Evolutionary conservation across 345 rosid genomes (phyloP), one percentile per base, ranked within the genome.

Genomic region (Eucalyptus polybractea): DNA sequence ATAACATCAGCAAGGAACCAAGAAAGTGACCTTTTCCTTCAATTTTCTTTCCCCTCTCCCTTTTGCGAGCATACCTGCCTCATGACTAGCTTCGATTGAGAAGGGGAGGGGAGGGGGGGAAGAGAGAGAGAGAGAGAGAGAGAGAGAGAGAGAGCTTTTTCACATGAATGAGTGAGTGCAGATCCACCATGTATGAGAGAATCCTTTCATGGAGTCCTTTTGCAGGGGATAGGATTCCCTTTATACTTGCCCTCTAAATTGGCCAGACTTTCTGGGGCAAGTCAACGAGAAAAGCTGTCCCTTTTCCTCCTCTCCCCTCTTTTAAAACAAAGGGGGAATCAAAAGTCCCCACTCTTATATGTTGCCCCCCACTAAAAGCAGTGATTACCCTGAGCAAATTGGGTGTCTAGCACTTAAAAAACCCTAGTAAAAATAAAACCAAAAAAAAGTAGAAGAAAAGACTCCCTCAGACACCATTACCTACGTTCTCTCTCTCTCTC

Each of bases 281-380:
- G 96, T 94, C 96, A 95, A 95, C 96, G 45, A 94, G 81, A 76
- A 94, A 95, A 95, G 96, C 92, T 93, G 91, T 29, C 58, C 22
- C 91, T 89, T 90, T 69, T 86, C 17, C 27, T 58, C 60, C 87
- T 42, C 47, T 47, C 44, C 86, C 58, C 25, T 25, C 24, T 50
- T 56, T 90, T 56, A 56, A 6, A 67, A 49, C 44, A 85, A 67
- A 56, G 54, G 89, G 87, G 56, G 76, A 76, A 76, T 76, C 47
- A 76, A 90, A 85, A 90, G 80, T 60, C 83, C 65, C 89, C 67
- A 47, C 76, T 22, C 50, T 86, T 53, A 87, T 86, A 90, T 91
- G 91, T 93, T 93, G 94, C 91, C 72, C 90, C 94, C 93, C 95
- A 93, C 94, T 93, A 81, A 29, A 90, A 90, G 85, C 87, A 31